Percentiles rank a stretch among this genome's conserved stretches.
These are phyloP conservation scores for Yamadazyma insecticola DNA, from an alignment of 805 yeast genomes.

Conservation along the genomic window DNA sequence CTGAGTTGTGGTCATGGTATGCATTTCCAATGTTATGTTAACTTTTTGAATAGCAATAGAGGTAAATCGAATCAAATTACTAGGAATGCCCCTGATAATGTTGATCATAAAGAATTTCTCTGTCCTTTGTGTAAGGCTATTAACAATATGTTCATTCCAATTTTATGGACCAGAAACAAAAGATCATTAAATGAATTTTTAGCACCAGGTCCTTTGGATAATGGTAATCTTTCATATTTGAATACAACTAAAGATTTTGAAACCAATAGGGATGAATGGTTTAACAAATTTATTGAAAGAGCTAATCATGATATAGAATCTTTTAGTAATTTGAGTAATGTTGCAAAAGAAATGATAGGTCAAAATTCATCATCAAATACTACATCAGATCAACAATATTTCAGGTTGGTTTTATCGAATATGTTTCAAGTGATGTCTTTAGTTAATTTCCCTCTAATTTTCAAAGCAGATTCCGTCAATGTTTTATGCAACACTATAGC, in stretches of 20 bases:
- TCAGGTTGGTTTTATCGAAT: constrained; percentile 24
- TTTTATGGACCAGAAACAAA: constrained; percentile 53
- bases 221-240: constrained; percentile 5
- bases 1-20: constrained; percentile 93
- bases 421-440: constrained; percentile 33
- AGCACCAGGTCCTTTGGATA: constrained; percentile 6
- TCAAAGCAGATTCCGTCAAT: constrained; percentile 29
- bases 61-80: constrained; percentile 68
- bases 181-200: constrained; percentile 22
- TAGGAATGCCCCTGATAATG: constrained; percentile 73
- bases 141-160: constrained; percentile 79
- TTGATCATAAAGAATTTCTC: constrained; percentile 64
- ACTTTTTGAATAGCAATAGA: constrained; percentile 54
- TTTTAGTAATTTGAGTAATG: constrained; percentile 19
- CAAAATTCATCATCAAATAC: constrained; percentile 6
- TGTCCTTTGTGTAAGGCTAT: constrained; percentile 92
- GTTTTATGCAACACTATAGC: constrained; percentile 55
- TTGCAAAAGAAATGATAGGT: constrained; percentile 25
- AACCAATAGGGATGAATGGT: constrained; percentile 15
- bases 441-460: constrained; percentile 34
- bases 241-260: constrained; percentile 12
- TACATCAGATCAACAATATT: constrained; percentile 13
- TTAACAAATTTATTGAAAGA: constrained; percentile 14
- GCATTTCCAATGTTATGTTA: constrained; percentile 74
- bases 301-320: constrained; percentile 20